Percentiles rank a stretch among this genome's conserved stretches.
Evolutionary conservation across 768 basidiomycete species (phyloP).

Genomic region (Pulveroboletus sp.): DNA sequence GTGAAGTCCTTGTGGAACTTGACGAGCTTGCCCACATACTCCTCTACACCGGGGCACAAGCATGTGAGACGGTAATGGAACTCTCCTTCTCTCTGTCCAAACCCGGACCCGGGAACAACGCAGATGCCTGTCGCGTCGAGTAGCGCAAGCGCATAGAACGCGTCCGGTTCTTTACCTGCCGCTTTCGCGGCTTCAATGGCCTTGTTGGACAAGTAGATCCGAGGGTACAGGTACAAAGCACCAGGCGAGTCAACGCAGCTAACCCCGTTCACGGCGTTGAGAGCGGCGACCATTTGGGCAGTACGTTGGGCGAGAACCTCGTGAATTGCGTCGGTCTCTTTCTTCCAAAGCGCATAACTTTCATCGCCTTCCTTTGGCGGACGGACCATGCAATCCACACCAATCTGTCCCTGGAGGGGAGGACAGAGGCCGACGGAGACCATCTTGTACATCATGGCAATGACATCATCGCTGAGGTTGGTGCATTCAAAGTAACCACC

Average conservation of each 20-base stretch:
- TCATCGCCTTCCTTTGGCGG: slow-evolving; percentile 76
- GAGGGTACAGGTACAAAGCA: slow-evolving; percentile 92
- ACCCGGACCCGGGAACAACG: slow-evolving; percentile 90
- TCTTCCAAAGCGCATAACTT: slow-evolving; percentile 76
- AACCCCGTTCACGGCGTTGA: slow-evolving; percentile 83
- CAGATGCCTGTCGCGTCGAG: slow-evolving; percentile 92
- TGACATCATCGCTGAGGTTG: slow-evolving; percentile 74
- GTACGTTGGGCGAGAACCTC: slow-evolving; percentile 70
- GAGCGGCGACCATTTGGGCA: slow-evolving; percentile 67
- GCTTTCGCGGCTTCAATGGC: slow-evolving; percentile 72
- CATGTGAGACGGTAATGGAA: slow-evolving; percentile 93
- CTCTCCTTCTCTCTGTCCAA: slow-evolving; percentile 89
- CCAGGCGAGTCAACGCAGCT: slow-evolving; percentile 89
- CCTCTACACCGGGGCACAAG: slow-evolving; percentile 90
- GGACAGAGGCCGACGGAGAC: slow-evolving; percentile 89
- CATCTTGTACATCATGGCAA: slow-evolving; percentile 95
- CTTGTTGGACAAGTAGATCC: slow-evolving; percentile 67
- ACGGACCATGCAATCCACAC: slow-evolving; percentile 91
- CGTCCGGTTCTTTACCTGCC: slow-evolving; percentile 80
- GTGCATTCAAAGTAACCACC: slow-evolving; percentile 95
- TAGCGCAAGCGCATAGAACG: slow-evolving; percentile 81
- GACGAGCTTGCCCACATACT: slow-evolving; percentile 85
- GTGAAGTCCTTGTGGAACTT: slow-evolving; percentile 65
- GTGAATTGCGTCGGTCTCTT: slow-evolving; percentile 83
- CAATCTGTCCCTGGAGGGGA: slow-evolving; percentile 87